phyloP scores from a whole-genome alignment of 768 basidiomycete genomes.

The Collybia sp. region DNA sequence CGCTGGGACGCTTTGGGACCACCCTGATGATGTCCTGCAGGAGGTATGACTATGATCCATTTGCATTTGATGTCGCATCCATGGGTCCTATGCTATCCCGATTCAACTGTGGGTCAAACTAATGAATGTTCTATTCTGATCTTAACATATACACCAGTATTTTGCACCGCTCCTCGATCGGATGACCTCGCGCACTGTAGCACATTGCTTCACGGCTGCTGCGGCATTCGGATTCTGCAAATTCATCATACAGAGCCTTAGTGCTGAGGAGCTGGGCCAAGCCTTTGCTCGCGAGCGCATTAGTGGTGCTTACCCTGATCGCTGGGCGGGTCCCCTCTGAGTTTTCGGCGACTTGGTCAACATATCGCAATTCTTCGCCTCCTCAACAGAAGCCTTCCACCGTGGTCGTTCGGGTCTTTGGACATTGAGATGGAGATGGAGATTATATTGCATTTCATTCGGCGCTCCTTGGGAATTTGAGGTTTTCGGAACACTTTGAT shows the following conservation, averaged over 20 bases:
- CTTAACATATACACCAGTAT: not conserved
- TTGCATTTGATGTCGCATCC: not conserved
- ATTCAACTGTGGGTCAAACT: not conserved
- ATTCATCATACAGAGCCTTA: not conserved
- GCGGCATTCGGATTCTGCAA: not conserved
- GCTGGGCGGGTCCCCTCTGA: slow-evolving; percentile 1
- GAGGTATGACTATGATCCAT: not conserved
- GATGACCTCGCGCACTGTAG: slow-evolving; percentile 1
- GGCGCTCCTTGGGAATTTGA: no score
- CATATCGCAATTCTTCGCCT: not conserved
- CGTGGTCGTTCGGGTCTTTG: no score
- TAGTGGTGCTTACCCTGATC: not conserved
- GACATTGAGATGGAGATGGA: no score
- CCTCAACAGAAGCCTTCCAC: no score
- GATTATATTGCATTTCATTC: no score
- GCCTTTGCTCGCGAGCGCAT: not conserved
- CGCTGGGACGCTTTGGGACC: not conserved
- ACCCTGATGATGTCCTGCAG: not conserved
- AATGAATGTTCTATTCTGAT: no score
- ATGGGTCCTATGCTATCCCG: not conserved
- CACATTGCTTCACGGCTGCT: not conserved
- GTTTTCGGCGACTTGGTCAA: slow-evolving; percentile 1
- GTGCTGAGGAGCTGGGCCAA: not conserved
- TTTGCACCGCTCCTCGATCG: not conserved
- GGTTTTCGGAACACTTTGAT: no score